phyloP scores from a whole-genome alignment of 768 basidiomycete genomes.

The Coprinopsis marcescibilis region DNA sequence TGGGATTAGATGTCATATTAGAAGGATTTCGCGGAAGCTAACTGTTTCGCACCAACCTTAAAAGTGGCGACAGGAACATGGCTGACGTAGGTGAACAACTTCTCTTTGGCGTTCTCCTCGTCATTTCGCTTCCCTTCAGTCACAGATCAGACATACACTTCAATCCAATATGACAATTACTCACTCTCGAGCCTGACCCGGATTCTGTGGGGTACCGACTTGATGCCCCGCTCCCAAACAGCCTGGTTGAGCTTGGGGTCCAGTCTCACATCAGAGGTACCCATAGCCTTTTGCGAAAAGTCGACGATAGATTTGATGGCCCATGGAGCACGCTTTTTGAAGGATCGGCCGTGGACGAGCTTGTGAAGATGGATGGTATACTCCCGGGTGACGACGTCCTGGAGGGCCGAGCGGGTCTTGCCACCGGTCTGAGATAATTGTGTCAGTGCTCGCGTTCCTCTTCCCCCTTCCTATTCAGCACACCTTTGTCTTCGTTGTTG shows the following conservation, averaged over 20 bases:
- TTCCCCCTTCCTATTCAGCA: no score
- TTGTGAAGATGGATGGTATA: slow-evolving; percentile 99
- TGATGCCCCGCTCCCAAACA: slow-evolving; percentile 90
- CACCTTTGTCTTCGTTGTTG: slow-evolving; percentile 56
- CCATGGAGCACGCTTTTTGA: slow-evolving; percentile 97
- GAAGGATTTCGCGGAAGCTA: background rate
- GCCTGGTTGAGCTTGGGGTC: slow-evolving; percentile 97
- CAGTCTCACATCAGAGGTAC: slow-evolving; percentile 87
- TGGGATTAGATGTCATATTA: slow-evolving; percentile 24
- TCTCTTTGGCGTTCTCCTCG: slow-evolving; percentile 98
- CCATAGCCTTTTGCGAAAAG: slow-evolving; percentile 94
- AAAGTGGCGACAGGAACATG: slow-evolving; percentile 73
- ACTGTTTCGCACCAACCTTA: slow-evolving; percentile 61
- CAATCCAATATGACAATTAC: slow-evolving; percentile 10
- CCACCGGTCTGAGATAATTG: slow-evolving; percentile 46
- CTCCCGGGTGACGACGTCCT: slow-evolving; percentile 97
- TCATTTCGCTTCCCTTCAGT: slow-evolving; percentile 91
- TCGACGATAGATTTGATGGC: slow-evolving; percentile 91
- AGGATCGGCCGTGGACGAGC: slow-evolving; percentile 83
- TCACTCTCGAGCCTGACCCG: slow-evolving; percentile 90
- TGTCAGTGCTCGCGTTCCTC: no score
- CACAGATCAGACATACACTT: background rate
- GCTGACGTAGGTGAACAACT: slow-evolving; percentile 88
- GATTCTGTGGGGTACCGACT: slow-evolving; percentile 87
- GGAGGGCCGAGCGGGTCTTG: slow-evolving; percentile 93